Percentiles rank a stretch among this genome's conserved stretches.
phyloP scores from a whole-genome alignment of 2,329 filamentous ascomycete species.

The Pseudocercospora eumusae region DNA sequence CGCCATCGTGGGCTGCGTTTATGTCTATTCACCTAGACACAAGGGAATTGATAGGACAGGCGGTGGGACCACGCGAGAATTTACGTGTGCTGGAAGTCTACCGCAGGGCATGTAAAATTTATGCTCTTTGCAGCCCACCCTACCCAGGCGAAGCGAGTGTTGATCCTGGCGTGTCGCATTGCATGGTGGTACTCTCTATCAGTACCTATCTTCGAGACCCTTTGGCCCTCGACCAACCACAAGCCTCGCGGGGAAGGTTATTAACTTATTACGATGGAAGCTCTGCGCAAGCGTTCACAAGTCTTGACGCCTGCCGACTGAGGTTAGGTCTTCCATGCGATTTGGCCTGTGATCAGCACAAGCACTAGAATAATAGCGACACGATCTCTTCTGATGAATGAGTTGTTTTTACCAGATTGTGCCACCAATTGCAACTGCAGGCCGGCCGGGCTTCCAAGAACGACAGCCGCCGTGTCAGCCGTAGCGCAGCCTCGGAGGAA shows the following conservation, averaged over 20 bases:
- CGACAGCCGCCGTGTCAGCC: too few species aligned
- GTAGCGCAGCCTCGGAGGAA: constrained; percentile 5
- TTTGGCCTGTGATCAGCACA: constrained; percentile 16
- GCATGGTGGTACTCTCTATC: constrained; percentile 22
- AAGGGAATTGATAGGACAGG: neutral
- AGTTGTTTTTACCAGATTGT: neutral
- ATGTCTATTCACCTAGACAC: constrained; percentile 22
- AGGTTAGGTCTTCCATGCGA: constrained; percentile 14
- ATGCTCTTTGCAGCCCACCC: constrained; percentile 7
- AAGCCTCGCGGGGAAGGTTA: neutral
- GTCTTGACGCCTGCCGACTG: constrained; percentile 16
- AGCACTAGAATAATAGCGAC: constrained; percentile 9
- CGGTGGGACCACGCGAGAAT: neutral
- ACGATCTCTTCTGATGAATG: constrained; percentile 9
- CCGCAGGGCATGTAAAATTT: neutral
- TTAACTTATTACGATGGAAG: constrained; percentile 16
- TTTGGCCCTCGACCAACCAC: constrained; percentile 9
- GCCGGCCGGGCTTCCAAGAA: neutral
- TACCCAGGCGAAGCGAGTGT: neutral
- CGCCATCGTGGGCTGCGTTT: constrained; percentile 25
- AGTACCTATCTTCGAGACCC: constrained; percentile 9
- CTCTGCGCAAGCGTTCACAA: constrained; percentile 11
- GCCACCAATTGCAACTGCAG: constrained; percentile 8
- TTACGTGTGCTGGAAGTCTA: neutral
- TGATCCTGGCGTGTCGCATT: constrained; percentile 14